Conservation (phyloP, 148 eudicot species). For the Rhododendron williamsianum region DNA sequence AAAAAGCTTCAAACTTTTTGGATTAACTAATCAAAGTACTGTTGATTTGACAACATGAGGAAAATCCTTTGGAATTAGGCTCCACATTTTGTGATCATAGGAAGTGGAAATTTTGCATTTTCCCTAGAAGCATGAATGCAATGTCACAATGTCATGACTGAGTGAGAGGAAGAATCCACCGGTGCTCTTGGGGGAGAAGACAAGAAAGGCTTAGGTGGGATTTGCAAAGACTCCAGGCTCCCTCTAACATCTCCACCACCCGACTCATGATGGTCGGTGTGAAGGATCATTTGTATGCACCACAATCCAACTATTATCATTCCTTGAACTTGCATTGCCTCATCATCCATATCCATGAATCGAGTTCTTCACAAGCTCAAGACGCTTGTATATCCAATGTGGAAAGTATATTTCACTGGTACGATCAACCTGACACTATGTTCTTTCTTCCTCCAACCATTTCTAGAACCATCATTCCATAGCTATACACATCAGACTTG, state of each 20-base stretch:
- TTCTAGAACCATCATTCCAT: background rate
- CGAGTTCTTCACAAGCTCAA: background rate
- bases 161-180: background rate
- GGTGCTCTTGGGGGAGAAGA: background rate
- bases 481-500: background rate
- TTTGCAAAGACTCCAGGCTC: background rate
- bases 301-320: slow-evolving; percentile 2
- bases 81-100: too few species aligned
- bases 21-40: too few species aligned
- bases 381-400: background rate
- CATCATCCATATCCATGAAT: background rate
- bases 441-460: background rate
- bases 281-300: slow-evolving; percentile 10
- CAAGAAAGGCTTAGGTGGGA: background rate
- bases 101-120: background rate
- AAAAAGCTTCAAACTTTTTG: too few species aligned
- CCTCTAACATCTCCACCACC: slow-evolving; percentile 12
- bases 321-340: background rate
- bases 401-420: background rate
- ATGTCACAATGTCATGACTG: background rate
- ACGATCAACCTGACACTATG: too few species aligned
- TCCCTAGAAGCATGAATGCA: background rate
- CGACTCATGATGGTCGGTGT: background rate
- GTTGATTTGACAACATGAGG: too few species aligned
- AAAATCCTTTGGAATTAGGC: too few species aligned